Conservation (phyloP, 2,329 filamentous ascomycete species). For the Ciborinia camelliae region DNA sequence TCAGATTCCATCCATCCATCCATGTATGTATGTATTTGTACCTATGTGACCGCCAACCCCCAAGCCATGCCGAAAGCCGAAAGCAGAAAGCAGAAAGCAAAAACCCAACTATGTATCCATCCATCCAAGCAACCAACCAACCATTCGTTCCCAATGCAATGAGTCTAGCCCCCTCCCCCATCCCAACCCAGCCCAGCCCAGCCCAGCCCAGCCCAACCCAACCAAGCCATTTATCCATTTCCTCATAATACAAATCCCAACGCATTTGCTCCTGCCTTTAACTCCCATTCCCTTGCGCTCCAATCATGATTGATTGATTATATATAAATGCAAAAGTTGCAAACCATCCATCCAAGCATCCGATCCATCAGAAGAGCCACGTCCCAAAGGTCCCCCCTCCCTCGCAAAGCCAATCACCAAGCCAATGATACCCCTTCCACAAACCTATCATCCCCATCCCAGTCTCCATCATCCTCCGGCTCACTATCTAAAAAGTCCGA, state of each 20-base stretch:
- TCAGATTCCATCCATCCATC: no score
- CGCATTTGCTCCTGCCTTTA: no score
- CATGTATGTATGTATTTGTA: no score
- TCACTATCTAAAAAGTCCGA: constrained; percentile 65
- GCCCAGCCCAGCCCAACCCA: not conserved
- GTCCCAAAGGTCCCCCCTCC: not conserved
- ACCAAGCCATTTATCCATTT: not conserved
- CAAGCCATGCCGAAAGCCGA: not conserved
- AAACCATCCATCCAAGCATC: constrained; percentile 1
- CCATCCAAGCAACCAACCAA: not conserved
- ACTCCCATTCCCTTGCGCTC: not conserved
- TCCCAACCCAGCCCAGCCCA: not conserved
- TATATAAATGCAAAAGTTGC: not conserved
- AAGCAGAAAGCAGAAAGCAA: not conserved
- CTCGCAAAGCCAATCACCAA: constrained; percentile 7
- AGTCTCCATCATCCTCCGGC: constrained; percentile 52
- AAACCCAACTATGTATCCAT: not conserved
- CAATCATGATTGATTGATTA: not conserved
- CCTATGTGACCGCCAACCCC: not conserved
- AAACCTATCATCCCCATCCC: constrained; percentile 40
- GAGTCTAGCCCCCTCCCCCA: not conserved
- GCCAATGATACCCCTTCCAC: constrained; percentile 10
- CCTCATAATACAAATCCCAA: not conserved
- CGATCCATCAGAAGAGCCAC: not conserved
- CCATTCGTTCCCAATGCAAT: not conserved